phyloP scores from a whole-genome alignment of 2,329 filamentous ascomycete genomes.

The Magnaporthales sp. region DNA sequence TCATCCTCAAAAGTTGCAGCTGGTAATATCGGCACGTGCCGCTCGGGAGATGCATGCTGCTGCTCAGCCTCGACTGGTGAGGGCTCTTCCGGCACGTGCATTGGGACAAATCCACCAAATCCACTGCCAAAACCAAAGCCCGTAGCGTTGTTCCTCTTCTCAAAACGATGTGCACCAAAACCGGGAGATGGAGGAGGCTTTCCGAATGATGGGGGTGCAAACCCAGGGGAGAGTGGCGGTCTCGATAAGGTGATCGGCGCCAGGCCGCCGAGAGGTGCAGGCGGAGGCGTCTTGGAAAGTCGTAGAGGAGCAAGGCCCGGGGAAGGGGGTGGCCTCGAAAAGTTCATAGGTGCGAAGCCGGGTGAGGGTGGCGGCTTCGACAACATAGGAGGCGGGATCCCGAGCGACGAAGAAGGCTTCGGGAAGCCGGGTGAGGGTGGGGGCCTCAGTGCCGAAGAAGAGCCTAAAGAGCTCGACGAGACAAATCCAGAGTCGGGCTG shows the following conservation, averaged over 20 bases:
- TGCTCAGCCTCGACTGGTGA: slow-evolving; percentile 4
- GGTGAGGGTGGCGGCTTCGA: background rate
- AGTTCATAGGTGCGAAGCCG: slow-evolving; percentile 6
- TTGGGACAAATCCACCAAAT: slow-evolving; percentile 20
- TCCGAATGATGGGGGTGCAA: slow-evolving; percentile 14
- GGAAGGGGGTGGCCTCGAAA: background rate
- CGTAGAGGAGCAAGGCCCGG: slow-evolving; percentile 3
- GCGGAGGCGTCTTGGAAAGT: slow-evolving; percentile 16
- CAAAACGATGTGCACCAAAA: slow-evolving; percentile 30
- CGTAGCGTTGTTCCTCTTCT: slow-evolving; percentile 11
- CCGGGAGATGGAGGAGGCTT: slow-evolving; percentile 37
- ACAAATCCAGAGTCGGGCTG: slow-evolving; percentile 20
- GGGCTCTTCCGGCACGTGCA: slow-evolving; percentile 13
- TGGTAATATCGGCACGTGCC: slow-evolving; percentile 26
- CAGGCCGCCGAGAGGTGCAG: slow-evolving; percentile 11
- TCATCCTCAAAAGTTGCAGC: slow-evolving; percentile 26
- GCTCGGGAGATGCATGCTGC: slow-evolving; percentile 17
- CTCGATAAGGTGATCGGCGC: slow-evolving; percentile 10
- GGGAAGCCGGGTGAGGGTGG: slow-evolving; percentile 3
- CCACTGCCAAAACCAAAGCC: slow-evolving; percentile 31
- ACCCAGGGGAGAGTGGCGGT: slow-evolving; percentile 29
- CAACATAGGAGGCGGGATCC: slow-evolving; percentile 7
- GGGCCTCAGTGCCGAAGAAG: slow-evolving; percentile 8
- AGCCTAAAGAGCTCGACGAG: slow-evolving; percentile 12
- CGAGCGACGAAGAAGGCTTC: background rate